These are phyloP conservation scores for Parathielavia hyrcaniae DNA, from an alignment of 495 filamentous ascomycete species.

Conservation along the genomic window DNA sequence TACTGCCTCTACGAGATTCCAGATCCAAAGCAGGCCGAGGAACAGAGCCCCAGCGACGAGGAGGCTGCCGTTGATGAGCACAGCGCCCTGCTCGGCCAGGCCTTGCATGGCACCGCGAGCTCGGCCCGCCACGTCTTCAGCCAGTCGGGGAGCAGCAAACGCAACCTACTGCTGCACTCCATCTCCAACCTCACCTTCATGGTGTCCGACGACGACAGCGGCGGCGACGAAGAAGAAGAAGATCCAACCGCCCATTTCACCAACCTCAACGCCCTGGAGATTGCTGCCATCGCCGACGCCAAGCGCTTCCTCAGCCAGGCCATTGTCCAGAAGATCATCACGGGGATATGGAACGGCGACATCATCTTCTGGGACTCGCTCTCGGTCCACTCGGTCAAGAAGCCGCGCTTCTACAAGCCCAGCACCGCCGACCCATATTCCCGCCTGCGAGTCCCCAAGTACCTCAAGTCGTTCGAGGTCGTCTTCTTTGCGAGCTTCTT, in stretches of 20 bases:
- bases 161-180: constrained; percentile 39
- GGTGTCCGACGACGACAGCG: constrained; percentile 33
- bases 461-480: constrained; percentile 84
- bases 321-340: constrained; percentile 79
- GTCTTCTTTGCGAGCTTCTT: constrained; percentile 80
- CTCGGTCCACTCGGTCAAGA: constrained; percentile 68
- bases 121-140: constrained; percentile 16
- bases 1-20: constrained; percentile 78
- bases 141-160: constrained; percentile 22
- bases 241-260: constrained; percentile 62
- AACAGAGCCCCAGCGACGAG: constrained; percentile 26
- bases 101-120: constrained; percentile 19
- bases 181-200: constrained; percentile 44
- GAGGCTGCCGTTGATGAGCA: constrained; percentile 37
- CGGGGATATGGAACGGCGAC: constrained; percentile 84
- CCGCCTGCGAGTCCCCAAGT: constrained; percentile 80
- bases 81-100: constrained; percentile 34
- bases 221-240: constrained; percentile 41
- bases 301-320: constrained; percentile 86
- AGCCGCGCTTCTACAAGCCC: constrained; percentile 73
- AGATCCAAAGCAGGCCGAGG: constrained; percentile 25
- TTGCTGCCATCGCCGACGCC: constrained; percentile 80
- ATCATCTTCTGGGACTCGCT: constrained; percentile 90
- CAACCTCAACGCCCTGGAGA: constrained; percentile 81
- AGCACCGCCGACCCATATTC: constrained; percentile 73